Conservation (phyloP, 345 rosid species). For the Gossypium anomalum region DNA sequence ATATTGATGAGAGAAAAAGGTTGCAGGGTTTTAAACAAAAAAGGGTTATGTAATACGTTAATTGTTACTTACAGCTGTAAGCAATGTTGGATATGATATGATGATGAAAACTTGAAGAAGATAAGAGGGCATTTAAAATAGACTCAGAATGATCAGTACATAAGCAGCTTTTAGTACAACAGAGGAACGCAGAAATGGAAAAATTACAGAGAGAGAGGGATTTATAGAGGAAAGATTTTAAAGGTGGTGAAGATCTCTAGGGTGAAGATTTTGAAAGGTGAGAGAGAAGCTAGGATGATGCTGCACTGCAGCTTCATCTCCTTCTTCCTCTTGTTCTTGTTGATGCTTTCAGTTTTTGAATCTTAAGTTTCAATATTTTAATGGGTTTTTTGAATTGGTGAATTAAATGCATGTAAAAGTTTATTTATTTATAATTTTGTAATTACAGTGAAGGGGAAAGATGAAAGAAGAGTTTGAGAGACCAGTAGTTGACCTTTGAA, state of each 20-base stretch:
- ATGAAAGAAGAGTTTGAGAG: not conserved
- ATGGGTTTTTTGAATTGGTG: not conserved
- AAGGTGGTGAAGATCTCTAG: conserved; percentile 9
- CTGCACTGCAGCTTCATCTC: not conserved
- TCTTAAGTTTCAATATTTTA: conserved; percentile 28
- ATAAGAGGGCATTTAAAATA: not conserved
- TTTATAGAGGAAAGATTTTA: not conserved
- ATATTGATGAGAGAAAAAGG: not conserved
- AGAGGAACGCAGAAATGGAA: not conserved
- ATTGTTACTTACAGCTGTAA: not conserved
- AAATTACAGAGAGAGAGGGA: not conserved
- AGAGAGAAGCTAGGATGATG: not conserved
- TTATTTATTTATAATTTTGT: conserved; percentile 10
- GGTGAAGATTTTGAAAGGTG: not conserved
- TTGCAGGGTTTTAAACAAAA: not conserved
- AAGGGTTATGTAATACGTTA: not conserved
- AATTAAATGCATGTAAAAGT: conserved; percentile 26
- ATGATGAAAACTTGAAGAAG: not conserved
- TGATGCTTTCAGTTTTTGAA: conserved; percentile 17
- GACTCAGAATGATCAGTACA: not conserved
- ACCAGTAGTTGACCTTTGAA: conserved; percentile 11
- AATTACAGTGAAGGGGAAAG: not conserved
- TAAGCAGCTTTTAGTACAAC: conserved; percentile 9
- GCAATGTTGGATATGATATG: not conserved
- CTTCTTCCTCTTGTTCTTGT: not conserved